Conservation (phyloP, 2,329 filamentous ascomycete genomes). For the Plectosphaerella cucumerina region DNA sequence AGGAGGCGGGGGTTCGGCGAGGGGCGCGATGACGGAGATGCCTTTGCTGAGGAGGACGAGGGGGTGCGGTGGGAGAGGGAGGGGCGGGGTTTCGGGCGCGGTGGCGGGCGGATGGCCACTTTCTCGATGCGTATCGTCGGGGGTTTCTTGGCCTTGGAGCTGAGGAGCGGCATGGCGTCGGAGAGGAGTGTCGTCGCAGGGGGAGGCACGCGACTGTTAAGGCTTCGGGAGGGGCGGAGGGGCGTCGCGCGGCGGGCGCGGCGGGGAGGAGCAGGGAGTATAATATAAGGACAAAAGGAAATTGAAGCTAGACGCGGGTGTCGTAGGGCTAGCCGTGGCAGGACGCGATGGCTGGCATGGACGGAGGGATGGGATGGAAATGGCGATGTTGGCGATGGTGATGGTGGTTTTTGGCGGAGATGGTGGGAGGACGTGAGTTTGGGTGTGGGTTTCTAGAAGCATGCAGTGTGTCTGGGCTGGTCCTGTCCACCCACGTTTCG, state of each 20-base stretch:
- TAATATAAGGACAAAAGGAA: not conserved
- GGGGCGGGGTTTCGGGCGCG: conserved; percentile 31
- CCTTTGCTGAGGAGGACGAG: conserved; percentile 27
- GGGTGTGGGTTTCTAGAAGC: not conserved
- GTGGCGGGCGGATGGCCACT: conserved; percentile 35
- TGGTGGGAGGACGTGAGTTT: not conserved
- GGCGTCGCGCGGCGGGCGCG: too few species aligned
- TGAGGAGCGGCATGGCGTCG: conserved; percentile 27
- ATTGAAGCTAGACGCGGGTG: not conserved
- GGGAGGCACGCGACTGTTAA: not conserved
- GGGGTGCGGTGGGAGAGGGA: conserved; percentile 21
- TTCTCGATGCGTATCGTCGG: conserved; percentile 49
- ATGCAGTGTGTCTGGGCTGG: not conserved
- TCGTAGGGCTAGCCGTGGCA: not conserved
- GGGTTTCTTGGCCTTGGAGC: conserved; percentile 42
- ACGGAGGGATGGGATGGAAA: not conserved
- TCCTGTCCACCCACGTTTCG: too few species aligned
- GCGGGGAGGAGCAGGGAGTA: too few species aligned
- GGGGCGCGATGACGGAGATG: conserved; percentile 27
- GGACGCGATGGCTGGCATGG: not conserved
- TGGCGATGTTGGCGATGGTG: too few species aligned
- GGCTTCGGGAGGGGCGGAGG: not conserved
- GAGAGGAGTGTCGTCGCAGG: not conserved
- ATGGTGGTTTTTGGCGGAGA: too few species aligned
- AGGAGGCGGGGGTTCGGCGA: conserved; percentile 33